Conservation (phyloP, 345 rosid species). For the Eucalyptus decipiens region DNA sequence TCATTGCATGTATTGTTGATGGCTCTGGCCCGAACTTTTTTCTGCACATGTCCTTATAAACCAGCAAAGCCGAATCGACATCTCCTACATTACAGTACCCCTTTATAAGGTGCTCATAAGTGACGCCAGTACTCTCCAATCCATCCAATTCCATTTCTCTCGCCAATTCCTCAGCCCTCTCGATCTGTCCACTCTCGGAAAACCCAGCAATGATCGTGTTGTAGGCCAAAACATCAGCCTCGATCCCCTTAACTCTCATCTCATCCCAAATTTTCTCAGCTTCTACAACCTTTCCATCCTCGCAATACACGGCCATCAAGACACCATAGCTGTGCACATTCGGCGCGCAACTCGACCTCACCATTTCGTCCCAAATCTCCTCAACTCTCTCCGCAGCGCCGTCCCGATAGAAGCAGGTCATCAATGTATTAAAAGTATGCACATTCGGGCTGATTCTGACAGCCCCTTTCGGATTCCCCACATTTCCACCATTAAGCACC, state of each 20-base stretch:
- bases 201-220: constrained; percentile 64
- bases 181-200: constrained; percentile 33
- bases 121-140: constrained; percentile 24
- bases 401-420: constrained; percentile 50
- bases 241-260: constrained; percentile 39
- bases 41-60: constrained; percentile 51
- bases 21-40: constrained; percentile 30
- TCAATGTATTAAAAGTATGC: constrained; percentile 53
- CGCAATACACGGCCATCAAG: constrained; percentile 39
- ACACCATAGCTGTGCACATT: constrained; percentile 43
- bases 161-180: constrained; percentile 43
- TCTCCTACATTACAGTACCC: constrained; percentile 54
- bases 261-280: constrained; percentile 57
- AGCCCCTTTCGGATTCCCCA: constrained; percentile 3
- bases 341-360: constrained; percentile 20
- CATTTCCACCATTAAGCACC: constrained; percentile 1
- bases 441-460: constrained; percentile 33
- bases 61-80: constrained; percentile 36
- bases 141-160: constrained; percentile 50
- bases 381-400: constrained; percentile 46
- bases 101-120: constrained; percentile 47
- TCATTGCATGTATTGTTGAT: constrained; percentile 32
- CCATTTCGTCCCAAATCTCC: constrained; percentile 61
- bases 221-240: constrained; percentile 41
- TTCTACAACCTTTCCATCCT: constrained; percentile 44